Evolutionary conservation across 139 green algal genomes (phyloP).

Genomic region (Chara braunii): DNA sequence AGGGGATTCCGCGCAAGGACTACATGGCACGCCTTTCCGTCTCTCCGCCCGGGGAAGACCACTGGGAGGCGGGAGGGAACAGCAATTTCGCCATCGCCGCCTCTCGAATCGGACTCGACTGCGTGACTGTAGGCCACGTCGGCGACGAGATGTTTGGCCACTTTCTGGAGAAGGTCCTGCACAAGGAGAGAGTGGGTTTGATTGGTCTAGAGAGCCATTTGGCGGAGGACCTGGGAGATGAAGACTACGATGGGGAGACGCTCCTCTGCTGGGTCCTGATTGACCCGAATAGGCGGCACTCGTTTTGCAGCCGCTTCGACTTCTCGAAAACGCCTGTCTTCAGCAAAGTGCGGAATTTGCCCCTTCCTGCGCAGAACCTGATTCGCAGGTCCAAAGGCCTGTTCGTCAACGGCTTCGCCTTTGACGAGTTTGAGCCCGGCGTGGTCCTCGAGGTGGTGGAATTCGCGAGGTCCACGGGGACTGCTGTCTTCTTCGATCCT

Average conservation of each 20-base stretch:
- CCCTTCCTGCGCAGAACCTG: background rate
- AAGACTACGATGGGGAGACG: conserved; percentile 51
- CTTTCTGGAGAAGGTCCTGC: conserved; percentile 66
- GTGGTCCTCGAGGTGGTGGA: conserved; percentile 3
- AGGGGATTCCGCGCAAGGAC: too few species aligned
- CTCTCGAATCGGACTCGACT: conserved; percentile 66
- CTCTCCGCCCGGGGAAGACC: conserved; percentile 3
- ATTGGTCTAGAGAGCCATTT: background rate
- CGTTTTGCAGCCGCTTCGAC: conserved; percentile 63
- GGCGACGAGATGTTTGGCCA: conserved; percentile 69
- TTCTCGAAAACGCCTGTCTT: conserved; percentile 49
- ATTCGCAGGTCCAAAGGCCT: conserved; percentile 33
- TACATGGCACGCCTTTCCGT: conserved; percentile 5
- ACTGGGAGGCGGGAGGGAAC: conserved; percentile 68
- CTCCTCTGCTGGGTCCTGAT: conserved; percentile 91
- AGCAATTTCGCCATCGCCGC: conserved; percentile 89
- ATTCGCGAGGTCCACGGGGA: conserved; percentile 49
- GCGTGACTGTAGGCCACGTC: conserved; percentile 63
- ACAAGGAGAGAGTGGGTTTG: conserved; percentile 46
- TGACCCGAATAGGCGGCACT: conserved; percentile 22
- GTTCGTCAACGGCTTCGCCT: conserved; percentile 80
- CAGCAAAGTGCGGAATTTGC: conserved; percentile 16
- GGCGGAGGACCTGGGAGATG: conserved; percentile 39
- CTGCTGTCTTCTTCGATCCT: conserved; percentile 85
- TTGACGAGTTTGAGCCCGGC: conserved; percentile 79